phyloP scores from a whole-genome alignment of 164 flowering plant genomes.

The Pachysandra terminalis region DNA sequence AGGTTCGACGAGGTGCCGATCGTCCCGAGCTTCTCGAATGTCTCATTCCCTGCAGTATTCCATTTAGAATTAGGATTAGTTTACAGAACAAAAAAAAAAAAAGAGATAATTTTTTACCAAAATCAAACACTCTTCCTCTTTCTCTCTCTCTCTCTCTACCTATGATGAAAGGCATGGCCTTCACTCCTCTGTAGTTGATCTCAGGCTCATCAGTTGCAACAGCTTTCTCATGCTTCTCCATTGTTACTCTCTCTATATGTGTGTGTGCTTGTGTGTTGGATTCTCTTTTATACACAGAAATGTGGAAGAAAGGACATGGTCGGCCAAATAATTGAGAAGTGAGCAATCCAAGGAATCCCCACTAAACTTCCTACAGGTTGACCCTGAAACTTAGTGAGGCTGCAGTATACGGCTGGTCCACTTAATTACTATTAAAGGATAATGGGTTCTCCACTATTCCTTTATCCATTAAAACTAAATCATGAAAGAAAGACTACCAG shows the following conservation, averaged over 20 bases:
- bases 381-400: too few relatives aligned
- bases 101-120: neutral
- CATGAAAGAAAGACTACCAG: too few relatives aligned
- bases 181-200: constrained; percentile 46
- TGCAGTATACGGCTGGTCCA: too few relatives aligned
- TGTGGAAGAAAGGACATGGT: neutral
- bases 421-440: too few relatives aligned
- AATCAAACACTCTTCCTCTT: neutral
- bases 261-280: neutral
- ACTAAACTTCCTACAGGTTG: too few relatives aligned
- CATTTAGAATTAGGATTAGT: too few relatives aligned
- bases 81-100: neutral
- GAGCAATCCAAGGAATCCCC: too few relatives aligned
- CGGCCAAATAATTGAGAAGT: too few relatives aligned
- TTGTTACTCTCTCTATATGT: neutral
- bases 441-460: too few relatives aligned
- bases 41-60: constrained; percentile 39
- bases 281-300: neutral
- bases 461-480: too few relatives aligned
- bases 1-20: constrained; percentile 34
- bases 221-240: neutral
- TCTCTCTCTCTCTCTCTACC: constrained; percentile 22
- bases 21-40: constrained; percentile 51
- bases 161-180: constrained; percentile 58
- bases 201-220: constrained; percentile 21